Evolutionary conservation across 2,329 filamentous ascomycete species (phyloP), one percentile per base, ranked within the genome.

Genomic region (Colletotrichum horii): DNA sequence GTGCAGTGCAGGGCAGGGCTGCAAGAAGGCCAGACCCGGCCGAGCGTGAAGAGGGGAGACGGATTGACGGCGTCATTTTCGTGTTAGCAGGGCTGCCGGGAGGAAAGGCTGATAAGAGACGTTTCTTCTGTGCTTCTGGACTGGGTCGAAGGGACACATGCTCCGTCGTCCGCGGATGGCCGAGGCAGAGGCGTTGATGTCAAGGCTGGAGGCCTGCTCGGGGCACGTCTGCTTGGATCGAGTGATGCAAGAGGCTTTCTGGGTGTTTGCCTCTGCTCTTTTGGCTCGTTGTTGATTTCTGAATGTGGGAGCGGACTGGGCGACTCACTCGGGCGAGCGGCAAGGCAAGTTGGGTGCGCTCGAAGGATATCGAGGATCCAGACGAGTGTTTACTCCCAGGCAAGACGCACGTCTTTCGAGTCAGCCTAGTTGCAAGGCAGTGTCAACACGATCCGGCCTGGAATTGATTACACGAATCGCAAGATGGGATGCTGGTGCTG

Each of bases 171-270:
- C 28, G 62, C 62, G n/a, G 36, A 66, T 30, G 62, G 36, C 62
- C 62, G 62, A 66, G 36, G 36, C 30, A n/a, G 38, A 32, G 34
- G 38, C 24, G 6, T 38, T 22, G 15, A 30, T 52, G 62, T 65
- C 62, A 65, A 19, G 62, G 26, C 38, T 24, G 26, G n/a, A 52
- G 38, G 64, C 48, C 64, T 52, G 64, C 48, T 32, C 30, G 32
- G 24, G 26, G 19, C 32, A 14, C n/a, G 15, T 26, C 8, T 61
- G 43, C n/a, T 62, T 56, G 69, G 62, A 34, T 67, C 15, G 12
- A 48, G 30, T 75, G 69, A 72, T 62, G 69, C 62, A 64, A 56
- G 36, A 75, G 72, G 62, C 69, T 72, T 67, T 22, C 16, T 34
- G n/a, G 58, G 19, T 55, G 24, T 22, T 8, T 22, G 15, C 6